Evolutionary conservation across 2,329 filamentous ascomycete species (phyloP), one percentile per base, ranked within the genome.

Genomic region (Daldinia eschscholtzii): DNA sequence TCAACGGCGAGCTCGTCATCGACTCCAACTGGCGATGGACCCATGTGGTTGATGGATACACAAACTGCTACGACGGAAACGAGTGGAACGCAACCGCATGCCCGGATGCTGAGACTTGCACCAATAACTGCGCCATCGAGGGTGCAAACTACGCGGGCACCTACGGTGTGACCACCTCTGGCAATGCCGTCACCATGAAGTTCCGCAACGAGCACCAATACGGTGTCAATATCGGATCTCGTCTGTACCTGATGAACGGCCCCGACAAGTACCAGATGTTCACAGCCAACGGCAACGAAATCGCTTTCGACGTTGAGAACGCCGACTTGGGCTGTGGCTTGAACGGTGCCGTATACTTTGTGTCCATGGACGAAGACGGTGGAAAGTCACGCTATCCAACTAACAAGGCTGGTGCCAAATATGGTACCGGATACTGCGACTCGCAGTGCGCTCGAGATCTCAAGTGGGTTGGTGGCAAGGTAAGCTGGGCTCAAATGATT

Each of bases 221-320:
- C 73, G 75, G 68, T 30, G 72, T 67, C 23, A 81, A 81, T 63
- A 71, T 80, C 57, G 78, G 79, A 9, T 77, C 85, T n/a, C 83
- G 88, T 67, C 76, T 88, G 33, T 90, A 88, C 76, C 81, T 90
- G 60, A 83, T 90, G 79, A 82, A 83, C 70, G 80, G 83, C 62
- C 84, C 86, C 52, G 81, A 80, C 64, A 84, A 83, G 56, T 90
- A 90, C 76, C 78, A 89, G 77, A 82, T 85, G 72, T 86, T 90
- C 79, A 83, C 87, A 66, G 79, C 89, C 63, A 81, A 85, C 65
- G 86, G 86, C 78, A 81, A 86, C 73, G 88, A 91, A 75, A 85
- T 91, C 77, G 86, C 85, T 33, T 89, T 91, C 67, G 87, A 89
- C 57, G 87, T 90, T 13, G 88, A 90, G 75, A 84, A 88, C 46